Base-by-base conservation (phyloP, 2,329 filamentous ascomycete species). In the Cercospora sesami region DNA sequence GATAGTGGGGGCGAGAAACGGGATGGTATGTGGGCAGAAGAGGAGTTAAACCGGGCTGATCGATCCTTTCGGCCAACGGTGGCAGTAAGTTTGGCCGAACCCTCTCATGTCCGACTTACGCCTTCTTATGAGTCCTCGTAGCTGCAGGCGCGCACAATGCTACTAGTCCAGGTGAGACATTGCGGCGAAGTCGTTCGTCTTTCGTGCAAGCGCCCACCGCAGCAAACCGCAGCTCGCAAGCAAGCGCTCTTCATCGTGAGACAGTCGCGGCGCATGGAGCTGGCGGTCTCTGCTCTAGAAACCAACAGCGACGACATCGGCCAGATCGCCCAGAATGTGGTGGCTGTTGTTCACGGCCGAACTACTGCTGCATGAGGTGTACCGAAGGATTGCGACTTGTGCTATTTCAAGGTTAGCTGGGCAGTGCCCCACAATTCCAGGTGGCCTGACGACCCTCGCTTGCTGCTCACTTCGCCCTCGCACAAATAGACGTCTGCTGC, bases 191-290 rank as follows among this genome's bases (percentile, higher is more conserved):
- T 26, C 42, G 60, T 51, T 53, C 45, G 60, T 64, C 62, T 58
- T 31, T 28, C 62, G 36, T 64, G 28, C 60, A 48, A 28, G 28
- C 58, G 42, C 42, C 65, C 36, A 23, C 65, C 60, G 65, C 60
- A 62, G 65, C 60, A 67, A 63, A 58, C 60, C 65, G 60, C 65
- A 67, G 60, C 53, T 51, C 45, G 18, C 28, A 28, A n/a, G 51
- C 36, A 51, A 31, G 31, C 36, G n/a, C 31, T 51, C 14, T 62
- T 6, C 65, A 60, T 51, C 53, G 26, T 26, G 18, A 51, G 28
- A 51, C 39, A 53, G 26, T 10, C 21, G 23, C 30, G 33, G 23
- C 39, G 30, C 39, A 33, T 53, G 9, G 16, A 36, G 23, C 42
- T 23, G 23, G 42, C 23, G 12, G 8, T 33, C n/a, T 18, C 33